phyloP scores from a whole-genome alignment of 257 asterid genomes.

The Solanum okadae region DNA sequence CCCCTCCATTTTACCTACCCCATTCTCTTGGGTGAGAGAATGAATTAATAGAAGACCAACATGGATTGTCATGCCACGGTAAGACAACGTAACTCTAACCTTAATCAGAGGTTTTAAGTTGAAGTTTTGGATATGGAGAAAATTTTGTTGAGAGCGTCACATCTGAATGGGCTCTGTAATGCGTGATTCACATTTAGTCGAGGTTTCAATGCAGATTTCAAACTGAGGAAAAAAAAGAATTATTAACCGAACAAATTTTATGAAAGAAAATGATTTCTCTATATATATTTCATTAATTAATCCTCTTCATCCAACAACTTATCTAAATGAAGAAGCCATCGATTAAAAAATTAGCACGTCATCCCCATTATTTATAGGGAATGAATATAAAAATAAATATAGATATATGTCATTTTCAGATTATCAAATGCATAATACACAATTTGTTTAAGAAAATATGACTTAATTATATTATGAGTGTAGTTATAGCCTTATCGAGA shows the following conservation, averaged over 20 bases:
- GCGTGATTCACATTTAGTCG: neutral
- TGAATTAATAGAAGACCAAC: neutral
- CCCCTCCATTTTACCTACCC: neutral
- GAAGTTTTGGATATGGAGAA: neutral
- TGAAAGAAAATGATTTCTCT: neutral
- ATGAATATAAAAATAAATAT: neutral
- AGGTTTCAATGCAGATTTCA: accelerated
- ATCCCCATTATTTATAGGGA: neutral
- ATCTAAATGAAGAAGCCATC: neutral
- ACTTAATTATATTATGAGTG: neutral
- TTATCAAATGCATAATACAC: neutral
- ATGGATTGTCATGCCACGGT: no score
- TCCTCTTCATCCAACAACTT: neutral
- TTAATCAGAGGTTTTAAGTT: no score
- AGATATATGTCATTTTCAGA: neutral
- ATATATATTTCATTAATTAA: neutral
- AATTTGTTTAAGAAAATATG: neutral
- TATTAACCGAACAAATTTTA: neutral
- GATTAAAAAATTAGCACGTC: neutral
- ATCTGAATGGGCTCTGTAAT: accelerated
- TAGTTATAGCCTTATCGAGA: neutral
- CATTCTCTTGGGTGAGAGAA: neutral
- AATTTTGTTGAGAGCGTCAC: accelerated
- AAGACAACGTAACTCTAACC: neutral
- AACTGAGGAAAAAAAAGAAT: no score